Evolutionary conservation across 2,329 filamentous ascomycete genomes (phyloP), one percentile per base, ranked within the genome.

Genomic region (Cordyceps militaris): DNA sequence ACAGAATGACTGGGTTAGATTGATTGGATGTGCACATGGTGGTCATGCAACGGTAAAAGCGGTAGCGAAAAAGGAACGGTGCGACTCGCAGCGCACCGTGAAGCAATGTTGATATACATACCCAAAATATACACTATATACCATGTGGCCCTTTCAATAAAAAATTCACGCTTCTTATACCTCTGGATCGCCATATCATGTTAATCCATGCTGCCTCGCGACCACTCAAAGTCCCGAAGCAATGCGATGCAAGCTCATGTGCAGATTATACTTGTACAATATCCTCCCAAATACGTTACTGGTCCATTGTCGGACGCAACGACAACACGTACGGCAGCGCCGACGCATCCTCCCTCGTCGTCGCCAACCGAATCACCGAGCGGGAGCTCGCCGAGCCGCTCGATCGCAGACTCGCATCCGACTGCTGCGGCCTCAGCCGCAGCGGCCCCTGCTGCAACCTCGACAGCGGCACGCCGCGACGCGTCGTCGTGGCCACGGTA

Each of bases 281-380:
- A 10, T n/a, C 24, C 16, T 11, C 44, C 21, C 10, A 16, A 5
- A 6, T 11, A n/a, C 23, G 16, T 51, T 47, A 62, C 21, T 58
- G 62, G 24, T 65, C 69, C 4, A 65, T 56, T n/a, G 70, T 71
- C 7, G 67, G 63, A 38, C 65, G 61, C 44, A 73, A 59, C 32
- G 68, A 70, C 40, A 76, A 65, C 14, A 75, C 69, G 59, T 75
- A 76, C 3, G 71, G 70, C 4, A 73, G 61, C 10, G 65, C 64
- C 34, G 64, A 65, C 7, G 62, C 59, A 28, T 73, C 71, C 3
- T 71, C 67, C 13, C 62, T 63, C 34, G 70, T 63, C 34, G 70
- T 76, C 13, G 78, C 73, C 30, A 82, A 69, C 8, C 79, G 73
- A 44, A 82, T 79, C 4, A 82, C 76, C 6, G 75, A 78, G 7